Evolutionary conservation across 495 filamentous ascomycete genomes (phyloP).

Genomic region (Penicillium riverlandense): DNA sequence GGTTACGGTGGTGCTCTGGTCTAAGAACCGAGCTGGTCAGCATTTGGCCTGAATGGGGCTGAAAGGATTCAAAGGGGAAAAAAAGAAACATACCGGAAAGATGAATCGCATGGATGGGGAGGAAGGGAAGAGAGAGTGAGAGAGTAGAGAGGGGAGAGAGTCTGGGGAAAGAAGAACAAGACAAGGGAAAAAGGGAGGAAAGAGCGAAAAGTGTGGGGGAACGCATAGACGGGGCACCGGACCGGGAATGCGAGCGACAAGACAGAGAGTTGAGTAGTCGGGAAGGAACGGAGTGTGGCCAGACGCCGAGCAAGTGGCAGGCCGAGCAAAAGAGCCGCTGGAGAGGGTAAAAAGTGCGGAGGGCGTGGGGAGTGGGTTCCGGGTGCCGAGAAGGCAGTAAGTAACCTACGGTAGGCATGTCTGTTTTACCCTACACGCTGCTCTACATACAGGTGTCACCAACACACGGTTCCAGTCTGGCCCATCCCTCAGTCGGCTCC

Average conservation of each 20-base stretch:
- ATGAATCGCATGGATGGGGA: background rate
- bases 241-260: constrained; percentile 20
- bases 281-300: constrained; percentile 16
- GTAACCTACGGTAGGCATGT: too few relatives aligned
- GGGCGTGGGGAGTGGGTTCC: too few relatives aligned
- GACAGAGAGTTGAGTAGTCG: constrained; percentile 3
- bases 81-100: background rate
- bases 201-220: background rate
- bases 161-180: background rate
- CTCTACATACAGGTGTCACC: too few relatives aligned
- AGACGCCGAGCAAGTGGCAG: too few relatives aligned
- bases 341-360: too few relatives aligned
- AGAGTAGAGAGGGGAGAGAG: background rate
- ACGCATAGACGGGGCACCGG: constrained; percentile 5
- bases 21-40: constrained; percentile 1
- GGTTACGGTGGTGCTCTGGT: background rate
- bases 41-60: constrained; percentile 4
- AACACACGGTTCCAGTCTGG: too few relatives aligned
- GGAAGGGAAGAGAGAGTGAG: background rate
- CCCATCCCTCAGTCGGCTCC: too few relatives aligned
- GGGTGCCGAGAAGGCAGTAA: too few relatives aligned
- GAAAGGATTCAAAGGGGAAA: background rate
- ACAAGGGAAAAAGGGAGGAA: background rate
- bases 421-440: too few relatives aligned
- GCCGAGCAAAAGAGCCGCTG: too few relatives aligned